Evolutionary conservation across 2,329 filamentous ascomycete species (phyloP).

Genomic region (Raffaelea ambrosiae): DNA sequence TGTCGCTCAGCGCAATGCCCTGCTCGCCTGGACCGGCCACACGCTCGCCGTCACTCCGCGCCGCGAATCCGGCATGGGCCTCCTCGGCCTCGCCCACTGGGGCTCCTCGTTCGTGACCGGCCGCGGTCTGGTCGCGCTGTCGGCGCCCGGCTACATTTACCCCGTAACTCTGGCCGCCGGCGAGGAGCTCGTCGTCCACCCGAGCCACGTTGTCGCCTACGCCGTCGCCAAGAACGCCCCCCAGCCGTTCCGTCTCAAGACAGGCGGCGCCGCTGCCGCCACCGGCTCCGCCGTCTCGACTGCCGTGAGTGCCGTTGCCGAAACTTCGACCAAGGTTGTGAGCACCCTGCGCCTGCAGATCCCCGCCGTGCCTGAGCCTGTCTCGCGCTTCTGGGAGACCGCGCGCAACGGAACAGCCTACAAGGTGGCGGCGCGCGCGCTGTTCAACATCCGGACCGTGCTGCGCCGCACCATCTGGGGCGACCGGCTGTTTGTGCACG

Average conservation of each 20-base stretch:
- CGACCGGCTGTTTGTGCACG: conserved; percentile 84
- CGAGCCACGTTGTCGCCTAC: conserved; percentile 87
- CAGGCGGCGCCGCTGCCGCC: neutral
- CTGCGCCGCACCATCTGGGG: conserved; percentile 83
- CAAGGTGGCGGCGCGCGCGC: conserved; percentile 55
- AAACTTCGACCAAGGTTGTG: conserved; percentile 26
- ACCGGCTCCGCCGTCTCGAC: conserved; percentile 29
- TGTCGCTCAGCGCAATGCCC: conserved; percentile 73
- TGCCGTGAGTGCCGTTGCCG: conserved; percentile 24
- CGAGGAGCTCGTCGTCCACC: conserved; percentile 87
- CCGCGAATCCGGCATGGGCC: conserved; percentile 20
- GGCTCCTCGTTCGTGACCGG: conserved; percentile 84
- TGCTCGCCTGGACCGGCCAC: conserved; percentile 96
- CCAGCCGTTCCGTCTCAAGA: conserved; percentile 67
- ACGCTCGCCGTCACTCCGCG: conserved; percentile 72
- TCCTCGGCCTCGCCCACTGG: conserved; percentile 76
- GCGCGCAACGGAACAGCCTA: conserved; percentile 67
- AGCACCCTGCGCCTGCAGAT: conserved; percentile 57
- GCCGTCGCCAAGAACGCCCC: conserved; percentile 66
- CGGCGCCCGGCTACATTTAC: conserved; percentile 83
- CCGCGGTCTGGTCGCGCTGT: conserved; percentile 74
- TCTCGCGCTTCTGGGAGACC: conserved; percentile 60
- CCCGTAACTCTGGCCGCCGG: conserved; percentile 71
- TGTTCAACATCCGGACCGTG: conserved; percentile 67
- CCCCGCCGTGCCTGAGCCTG: conserved; percentile 53